Base-by-base conservation (phyloP, 225 moss, liverwort and hornwort genomes). In the Pseudisothecium myosuroides region DNA sequence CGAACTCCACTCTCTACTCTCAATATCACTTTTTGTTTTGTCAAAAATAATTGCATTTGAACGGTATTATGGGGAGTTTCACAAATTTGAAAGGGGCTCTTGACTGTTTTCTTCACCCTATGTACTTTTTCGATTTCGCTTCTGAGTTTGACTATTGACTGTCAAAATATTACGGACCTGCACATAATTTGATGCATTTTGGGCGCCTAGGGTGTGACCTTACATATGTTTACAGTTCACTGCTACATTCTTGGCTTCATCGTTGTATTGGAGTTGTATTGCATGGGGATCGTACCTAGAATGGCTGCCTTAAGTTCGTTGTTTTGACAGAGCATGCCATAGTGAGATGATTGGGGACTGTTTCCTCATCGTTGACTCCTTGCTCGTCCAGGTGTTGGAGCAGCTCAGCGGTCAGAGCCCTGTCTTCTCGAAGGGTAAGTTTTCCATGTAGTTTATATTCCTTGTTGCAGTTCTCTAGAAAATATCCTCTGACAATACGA, bases 371-470 rank as follows among this genome's bases (percentile, higher is more conserved):
- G 16, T 82, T 11, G 55, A 20, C 8, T 62, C 54, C 59, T 52
- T 79, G 47, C 17, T 56, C 41, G 61, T 88, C 11, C 85, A 93
- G 92, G 92, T 93, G 63, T 88, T 91, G 91, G 92, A 92, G 87
- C 92, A 92, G 82, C 82, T 92, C 72, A 93, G 92, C 43, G 92
- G 91, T 67, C 92, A 92, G 86, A 81, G 85, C 89, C 92, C 91
- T 59, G 92, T 92, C 31, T 93, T 93, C 82, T 93, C 91, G 2
- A 93, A 93, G 87, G 91, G 91, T 93, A 79, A 43, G 78, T 65
- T 50, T 34, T 23, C 31, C 34, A 19, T 37, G 47, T 39, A 31
- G 24, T 60, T 39, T 27, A 22, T 2, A 6, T 23, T 87, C 47
- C 26, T 49, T 12, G 20, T 61, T 34, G 45, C 19, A 76, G 29